A percentile compares a stretch with the other conserved stretches of the same genome.
These are phyloP conservation scores for Castanospermum australe DNA, from an alignment of 306 rosid genomes.

Conservation along the genomic window DNA sequence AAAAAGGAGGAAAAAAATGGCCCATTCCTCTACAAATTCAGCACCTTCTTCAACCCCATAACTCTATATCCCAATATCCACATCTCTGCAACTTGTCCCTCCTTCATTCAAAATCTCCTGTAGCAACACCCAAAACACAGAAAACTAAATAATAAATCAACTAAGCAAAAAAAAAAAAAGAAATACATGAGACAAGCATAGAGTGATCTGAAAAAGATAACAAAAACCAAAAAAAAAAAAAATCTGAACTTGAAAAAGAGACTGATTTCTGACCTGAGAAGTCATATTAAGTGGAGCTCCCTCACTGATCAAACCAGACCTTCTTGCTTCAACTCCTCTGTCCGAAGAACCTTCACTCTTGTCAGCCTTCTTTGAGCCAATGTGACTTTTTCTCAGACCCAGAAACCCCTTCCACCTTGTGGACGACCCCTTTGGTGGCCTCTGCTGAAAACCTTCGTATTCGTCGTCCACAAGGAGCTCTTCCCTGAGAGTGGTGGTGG, in stretches of 20 bases:
- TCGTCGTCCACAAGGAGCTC: conserved; percentile 58
- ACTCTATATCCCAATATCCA: conserved; percentile 54
- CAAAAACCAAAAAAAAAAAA: background rate
- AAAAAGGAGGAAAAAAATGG: background rate
- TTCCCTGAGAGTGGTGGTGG: conserved; percentile 76
- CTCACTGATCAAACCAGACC: conserved; percentile 41
- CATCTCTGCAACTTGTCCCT: conserved; percentile 51
- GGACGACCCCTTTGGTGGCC: conserved; percentile 67
- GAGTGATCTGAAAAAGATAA: background rate
- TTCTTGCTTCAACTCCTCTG: conserved; percentile 25
- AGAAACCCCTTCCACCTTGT: conserved; percentile 79
- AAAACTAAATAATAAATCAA: background rate
- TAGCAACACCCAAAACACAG: background rate
- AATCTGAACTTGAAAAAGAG: background rate
- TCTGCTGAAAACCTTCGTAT: conserved; percentile 32
- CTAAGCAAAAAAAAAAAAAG: background rate
- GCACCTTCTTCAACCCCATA: conserved; percentile 21
- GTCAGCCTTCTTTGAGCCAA: conserved; percentile 69
- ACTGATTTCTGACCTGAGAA: conserved; percentile 47
- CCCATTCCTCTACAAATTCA: conserved; percentile 37
- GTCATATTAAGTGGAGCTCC: conserved; percentile 36
- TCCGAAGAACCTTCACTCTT: conserved; percentile 34
- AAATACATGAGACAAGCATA: background rate
- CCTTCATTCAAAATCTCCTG: conserved; percentile 60
- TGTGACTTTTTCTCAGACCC: conserved; percentile 67